Conservation (phyloP, 768 basidiomycete species). For the Macrolepiota dolichaula region DNA sequence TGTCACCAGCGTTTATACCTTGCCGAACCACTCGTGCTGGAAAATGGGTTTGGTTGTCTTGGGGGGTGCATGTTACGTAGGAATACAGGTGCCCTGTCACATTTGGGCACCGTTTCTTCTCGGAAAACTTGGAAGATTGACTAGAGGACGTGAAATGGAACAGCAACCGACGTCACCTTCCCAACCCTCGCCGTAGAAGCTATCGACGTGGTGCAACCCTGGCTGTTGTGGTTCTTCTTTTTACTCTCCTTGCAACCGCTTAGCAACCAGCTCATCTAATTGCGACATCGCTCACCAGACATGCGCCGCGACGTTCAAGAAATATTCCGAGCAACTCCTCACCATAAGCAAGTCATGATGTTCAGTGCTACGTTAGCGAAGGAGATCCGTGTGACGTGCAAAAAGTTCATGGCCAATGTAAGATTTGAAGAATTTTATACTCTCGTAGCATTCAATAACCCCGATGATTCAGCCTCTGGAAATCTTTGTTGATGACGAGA, state of each 20-base stretch:
- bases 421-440: constrained; percentile 26
- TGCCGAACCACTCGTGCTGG: not conserved
- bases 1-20: constrained; percentile 10
- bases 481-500: constrained; percentile 99
- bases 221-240: constrained; percentile 40
- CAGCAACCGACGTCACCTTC: constrained; percentile 12
- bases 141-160: not conserved
- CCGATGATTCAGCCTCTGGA: constrained; percentile 76
- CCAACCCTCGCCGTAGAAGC: not conserved
- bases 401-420: constrained; percentile 99
- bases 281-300: constrained; percentile 79
- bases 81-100: not conserved
- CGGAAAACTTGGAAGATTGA: not conserved
- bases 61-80: not conserved
- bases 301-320: constrained; percentile 99
- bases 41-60: not conserved
- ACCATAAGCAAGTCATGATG: constrained; percentile 99
- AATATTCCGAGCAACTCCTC: constrained; percentile 97
- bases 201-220: constrained; percentile 19
- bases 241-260: constrained; percentile 46
- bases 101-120: not conserved
- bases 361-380: constrained; percentile 98
- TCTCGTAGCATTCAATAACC: not conserved
- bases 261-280: constrained; percentile 62
- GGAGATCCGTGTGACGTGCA: constrained; percentile 96